Percentiles rank a stretch among this genome's conserved stretches.
These are phyloP conservation scores for Ascochyta clinopodiicola DNA, from an alignment of 2,329 filamentous ascomycete species.

Conservation along the genomic window DNA sequence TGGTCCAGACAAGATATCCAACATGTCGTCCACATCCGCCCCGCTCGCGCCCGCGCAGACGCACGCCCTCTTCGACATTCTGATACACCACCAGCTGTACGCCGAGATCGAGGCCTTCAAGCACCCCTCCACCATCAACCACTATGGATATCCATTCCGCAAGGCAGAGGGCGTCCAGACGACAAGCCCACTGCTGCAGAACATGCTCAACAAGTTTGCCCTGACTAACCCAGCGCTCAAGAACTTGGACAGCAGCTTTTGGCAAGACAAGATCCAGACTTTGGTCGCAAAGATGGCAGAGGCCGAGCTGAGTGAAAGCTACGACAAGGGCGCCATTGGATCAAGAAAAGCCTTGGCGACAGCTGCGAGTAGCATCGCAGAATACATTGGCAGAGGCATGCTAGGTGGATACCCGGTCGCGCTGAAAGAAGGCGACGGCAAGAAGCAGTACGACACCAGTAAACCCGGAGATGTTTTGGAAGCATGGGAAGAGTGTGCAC, in stretches of 20 bases:
- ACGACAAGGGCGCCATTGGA: slow-evolving; percentile 78
- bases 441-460: slow-evolving; percentile 61
- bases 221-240: slow-evolving; percentile 71
- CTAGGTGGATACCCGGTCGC: slow-evolving; percentile 65
- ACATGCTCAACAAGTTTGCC: slow-evolving; percentile 69
- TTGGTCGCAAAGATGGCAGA: slow-evolving; percentile 59
- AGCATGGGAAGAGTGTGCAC: slow-evolving; percentile 72
- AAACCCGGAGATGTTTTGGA: slow-evolving; percentile 66
- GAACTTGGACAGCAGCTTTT: slow-evolving; percentile 60
- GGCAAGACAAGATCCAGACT: slow-evolving; percentile 51
- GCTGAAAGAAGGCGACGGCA: slow-evolving; percentile 42
- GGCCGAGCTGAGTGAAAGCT: slow-evolving; percentile 78
- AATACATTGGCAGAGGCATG: slow-evolving; percentile 70
- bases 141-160: slow-evolving; percentile 74
- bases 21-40: slow-evolving; percentile 12
- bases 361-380: slow-evolving; percentile 71
- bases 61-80: slow-evolving; percentile 61
- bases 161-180: slow-evolving; percentile 55
- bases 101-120: slow-evolving; percentile 77
- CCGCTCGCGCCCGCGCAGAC: slow-evolving; percentile 54
- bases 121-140: slow-evolving; percentile 65
- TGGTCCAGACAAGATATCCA: not conserved
- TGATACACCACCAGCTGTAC: slow-evolving; percentile 63
- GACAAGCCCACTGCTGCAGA: slow-evolving; percentile 70
- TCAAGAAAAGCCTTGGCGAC: slow-evolving; percentile 78